Evolutionary conservation across 441 rosid species (phyloP).

Genomic region (Populus hybrid): DNA sequence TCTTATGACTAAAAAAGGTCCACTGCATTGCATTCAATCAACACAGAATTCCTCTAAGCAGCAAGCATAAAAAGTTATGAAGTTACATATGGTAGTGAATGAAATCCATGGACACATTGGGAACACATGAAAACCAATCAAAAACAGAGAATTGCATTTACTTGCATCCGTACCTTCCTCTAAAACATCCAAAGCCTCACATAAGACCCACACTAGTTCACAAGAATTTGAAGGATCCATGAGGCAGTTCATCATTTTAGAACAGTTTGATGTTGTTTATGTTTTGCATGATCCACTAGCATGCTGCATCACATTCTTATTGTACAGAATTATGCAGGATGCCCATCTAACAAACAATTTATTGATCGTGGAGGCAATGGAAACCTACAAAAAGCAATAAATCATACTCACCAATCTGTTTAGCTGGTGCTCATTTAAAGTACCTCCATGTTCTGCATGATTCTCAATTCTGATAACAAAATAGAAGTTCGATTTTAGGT

Average conservation of each 20-base stretch:
- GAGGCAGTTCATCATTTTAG: not conserved
- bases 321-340: not conserved
- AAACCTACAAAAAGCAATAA: not conserved
- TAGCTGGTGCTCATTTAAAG: conserved; percentile 99
- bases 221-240: not conserved
- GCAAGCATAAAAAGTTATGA: not conserved
- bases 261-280: not conserved
- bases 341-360: not conserved
- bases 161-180: not conserved
- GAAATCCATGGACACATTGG: not conserved
- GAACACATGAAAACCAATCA: not conserved
- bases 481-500: conserved; percentile 5
- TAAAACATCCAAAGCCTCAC: not conserved
- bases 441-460: conserved; percentile 99
- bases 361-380: not conserved
- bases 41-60: not conserved
- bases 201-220: not conserved
- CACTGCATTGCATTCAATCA: not conserved
- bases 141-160: not conserved
- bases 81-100: not conserved
- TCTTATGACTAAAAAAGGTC: not conserved
- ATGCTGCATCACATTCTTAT: not conserved
- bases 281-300: not conserved
- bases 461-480: conserved; percentile 74
- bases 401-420: conserved; percentile 78